A percentile compares a stretch with the other conserved stretches of the same genome.
phyloP scores from a whole-genome alignment of 306 rosid species.

The Dryas drummondii region DNA sequence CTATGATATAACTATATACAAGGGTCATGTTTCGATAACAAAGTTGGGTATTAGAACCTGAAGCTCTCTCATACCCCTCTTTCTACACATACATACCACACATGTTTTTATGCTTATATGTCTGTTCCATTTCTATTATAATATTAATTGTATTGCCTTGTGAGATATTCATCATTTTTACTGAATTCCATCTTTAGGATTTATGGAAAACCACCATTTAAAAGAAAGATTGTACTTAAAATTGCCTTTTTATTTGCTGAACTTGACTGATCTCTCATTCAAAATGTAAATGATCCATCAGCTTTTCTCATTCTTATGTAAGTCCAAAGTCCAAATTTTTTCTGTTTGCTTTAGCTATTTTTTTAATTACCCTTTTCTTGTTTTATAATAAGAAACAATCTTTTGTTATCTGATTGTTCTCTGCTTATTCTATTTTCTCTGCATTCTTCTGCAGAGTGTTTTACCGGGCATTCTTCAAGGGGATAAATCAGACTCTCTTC shows the following conservation, averaged over 20 bases:
- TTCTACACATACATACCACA: neutral
- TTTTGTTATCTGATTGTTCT: neutral
- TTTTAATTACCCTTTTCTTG: neutral
- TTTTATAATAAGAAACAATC: neutral
- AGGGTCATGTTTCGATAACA: neutral
- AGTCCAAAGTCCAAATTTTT: neutral
- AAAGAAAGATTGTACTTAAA: neutral
- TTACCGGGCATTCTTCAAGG: constrained; percentile 99
- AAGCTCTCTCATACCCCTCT: neutral
- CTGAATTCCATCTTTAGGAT: neutral
- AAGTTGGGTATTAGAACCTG: neutral
- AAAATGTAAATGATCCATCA: neutral
- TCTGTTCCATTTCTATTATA: neutral
- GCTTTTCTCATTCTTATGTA: neutral
- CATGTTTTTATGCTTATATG: neutral
- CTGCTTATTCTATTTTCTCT: neutral
- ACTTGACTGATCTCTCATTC: neutral
- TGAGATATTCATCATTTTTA: neutral
- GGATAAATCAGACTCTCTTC: constrained; percentile 91
- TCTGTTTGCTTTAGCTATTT: neutral
- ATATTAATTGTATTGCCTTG: neutral
- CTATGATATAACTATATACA: neutral
- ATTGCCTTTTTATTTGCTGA: neutral
- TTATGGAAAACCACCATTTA: neutral
- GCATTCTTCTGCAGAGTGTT: constrained; percentile 70